Conservation (phyloP, 306 rosid species). For the Begonia loranthoides region DNA sequence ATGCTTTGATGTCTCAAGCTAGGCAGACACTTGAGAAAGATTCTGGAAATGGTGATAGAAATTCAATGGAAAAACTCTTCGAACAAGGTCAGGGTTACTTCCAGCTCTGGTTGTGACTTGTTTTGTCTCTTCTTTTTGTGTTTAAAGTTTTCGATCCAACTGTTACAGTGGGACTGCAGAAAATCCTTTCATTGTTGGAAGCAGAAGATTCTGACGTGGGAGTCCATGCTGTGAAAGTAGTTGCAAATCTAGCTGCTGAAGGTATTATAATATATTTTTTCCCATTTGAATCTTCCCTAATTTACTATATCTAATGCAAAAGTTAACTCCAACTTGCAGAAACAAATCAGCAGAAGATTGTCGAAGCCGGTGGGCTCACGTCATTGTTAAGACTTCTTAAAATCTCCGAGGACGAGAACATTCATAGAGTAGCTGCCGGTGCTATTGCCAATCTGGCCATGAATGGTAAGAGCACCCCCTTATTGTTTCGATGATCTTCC, state of each 20-base stretch:
- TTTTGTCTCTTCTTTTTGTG: slow-evolving; percentile 6
- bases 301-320: no score
- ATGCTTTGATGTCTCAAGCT: slow-evolving; percentile 53
- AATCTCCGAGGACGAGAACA: slow-evolving; percentile 76
- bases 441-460: slow-evolving; percentile 97
- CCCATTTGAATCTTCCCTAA: no score
- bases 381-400: slow-evolving; percentile 76
- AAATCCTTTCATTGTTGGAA: slow-evolving; percentile 91
- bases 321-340: slow-evolving; percentile 28
- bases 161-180: slow-evolving; percentile 82
- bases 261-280: slow-evolving; percentile 28
- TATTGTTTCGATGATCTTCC: no score
- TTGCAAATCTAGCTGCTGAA: slow-evolving; percentile 99
- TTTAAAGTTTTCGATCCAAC: no score
- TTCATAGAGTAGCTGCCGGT: slow-evolving; percentile 98
- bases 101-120: not conserved
- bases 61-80: slow-evolving; percentile 89
- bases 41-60: slow-evolving; percentile 65
- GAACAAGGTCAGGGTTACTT: slow-evolving; percentile 65
- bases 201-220: slow-evolving; percentile 89
- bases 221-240: slow-evolving; percentile 96
- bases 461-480: slow-evolving; percentile 45
- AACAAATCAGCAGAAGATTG: slow-evolving; percentile 91
- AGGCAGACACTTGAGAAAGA: slow-evolving; percentile 44
- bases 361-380: slow-evolving; percentile 84